Evolutionary conservation across 495 filamentous ascomycete species (phyloP), one percentile per base, ranked within the genome.

Genomic region (Aspergillus leporis): DNA sequence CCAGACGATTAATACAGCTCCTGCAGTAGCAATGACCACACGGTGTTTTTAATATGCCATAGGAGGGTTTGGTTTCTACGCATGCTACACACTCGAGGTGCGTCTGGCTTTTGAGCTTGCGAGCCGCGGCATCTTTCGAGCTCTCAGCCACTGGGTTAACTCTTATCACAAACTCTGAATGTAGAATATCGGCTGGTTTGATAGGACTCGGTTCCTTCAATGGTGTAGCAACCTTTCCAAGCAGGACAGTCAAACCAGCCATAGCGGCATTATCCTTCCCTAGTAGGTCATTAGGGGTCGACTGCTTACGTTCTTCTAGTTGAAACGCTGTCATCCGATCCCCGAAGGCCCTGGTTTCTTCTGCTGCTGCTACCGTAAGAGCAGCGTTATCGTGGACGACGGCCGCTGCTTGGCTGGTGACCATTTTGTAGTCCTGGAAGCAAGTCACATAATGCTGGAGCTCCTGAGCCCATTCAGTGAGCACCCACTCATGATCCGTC

Each of bases 11-110:
- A 13, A 72, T 54, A 48, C 78, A 80, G 8, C 34, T 48, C 6
- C 45, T 52, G 61, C 75, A 80, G 60, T 80, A 78, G 45, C 23
- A 16, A 53, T 80, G 72, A 0, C 43, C 51, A 48, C 78, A 83
- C 2, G 66, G 67, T 1, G 55, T 28, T 28, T 60, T 23, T 23
- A 64, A 22, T 46, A 60, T 55, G 6, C 67, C 48, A 9, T 16
- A 31, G 0, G 10, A 21, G 1, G 18, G 36, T 2, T 32, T 19
- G 6, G 16, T 13, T 8, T 64, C 56, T 0, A 13, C 32, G 53
- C 67, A 70, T 2, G 51, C 45, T 6, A 59, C 28, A 55, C 65
- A 67, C 30, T 65, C 52, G 25, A 32, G 19, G n/a, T 23, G 28
- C 13, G 2, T 5, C 13, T 22, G 18, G 41, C 46, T 25, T 18